These are phyloP conservation scores for Physcomitrium patens DNA, from an alignment of 225 moss, liverwort and hornwort genomes.

Conservation along the genomic window DNA sequence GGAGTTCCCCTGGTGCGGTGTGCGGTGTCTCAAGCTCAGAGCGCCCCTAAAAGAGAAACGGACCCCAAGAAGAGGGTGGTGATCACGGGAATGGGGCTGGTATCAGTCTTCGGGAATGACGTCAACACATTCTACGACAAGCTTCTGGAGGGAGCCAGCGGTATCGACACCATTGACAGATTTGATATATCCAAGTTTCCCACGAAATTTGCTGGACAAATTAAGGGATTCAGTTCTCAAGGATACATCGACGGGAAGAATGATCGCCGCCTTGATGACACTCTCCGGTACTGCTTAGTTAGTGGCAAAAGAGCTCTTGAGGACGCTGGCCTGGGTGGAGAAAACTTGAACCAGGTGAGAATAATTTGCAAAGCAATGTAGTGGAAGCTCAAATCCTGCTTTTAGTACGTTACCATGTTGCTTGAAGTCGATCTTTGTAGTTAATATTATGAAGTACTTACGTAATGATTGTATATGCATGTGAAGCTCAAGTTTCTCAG, in stretches of 20 bases:
- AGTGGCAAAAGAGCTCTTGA: constrained; percentile 80
- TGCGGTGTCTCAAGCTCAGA: constrained; percentile 39
- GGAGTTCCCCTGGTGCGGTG: constrained; percentile 45
- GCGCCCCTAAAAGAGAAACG: constrained; percentile 69
- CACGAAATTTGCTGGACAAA: constrained; percentile 85
- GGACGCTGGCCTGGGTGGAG: constrained; percentile 72
- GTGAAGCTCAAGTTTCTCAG: not conserved
- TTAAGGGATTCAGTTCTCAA: constrained; percentile 59
- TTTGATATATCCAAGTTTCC: constrained; percentile 86
- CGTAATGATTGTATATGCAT: too few species aligned
- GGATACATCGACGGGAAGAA: constrained; percentile 92
- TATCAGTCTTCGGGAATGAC: constrained; percentile 87
- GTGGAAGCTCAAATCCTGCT: not conserved
- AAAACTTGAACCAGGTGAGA: constrained; percentile 59
- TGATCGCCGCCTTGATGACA: constrained; percentile 84
- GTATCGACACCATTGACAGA: constrained; percentile 72
- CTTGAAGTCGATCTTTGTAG: not conserved
- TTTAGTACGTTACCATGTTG: not conserved
- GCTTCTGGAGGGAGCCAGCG: constrained; percentile 75
- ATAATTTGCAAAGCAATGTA: not conserved
- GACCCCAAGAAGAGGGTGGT: constrained; percentile 91
- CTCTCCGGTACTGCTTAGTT: constrained; percentile 76
- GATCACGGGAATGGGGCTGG: constrained; percentile 90
- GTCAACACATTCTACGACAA: constrained; percentile 76
- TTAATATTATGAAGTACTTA: not conserved